These are phyloP conservation scores for Helenozyma rhizophorensis DNA, from an alignment of 805 yeast genomes.

Conservation along the genomic window DNA sequence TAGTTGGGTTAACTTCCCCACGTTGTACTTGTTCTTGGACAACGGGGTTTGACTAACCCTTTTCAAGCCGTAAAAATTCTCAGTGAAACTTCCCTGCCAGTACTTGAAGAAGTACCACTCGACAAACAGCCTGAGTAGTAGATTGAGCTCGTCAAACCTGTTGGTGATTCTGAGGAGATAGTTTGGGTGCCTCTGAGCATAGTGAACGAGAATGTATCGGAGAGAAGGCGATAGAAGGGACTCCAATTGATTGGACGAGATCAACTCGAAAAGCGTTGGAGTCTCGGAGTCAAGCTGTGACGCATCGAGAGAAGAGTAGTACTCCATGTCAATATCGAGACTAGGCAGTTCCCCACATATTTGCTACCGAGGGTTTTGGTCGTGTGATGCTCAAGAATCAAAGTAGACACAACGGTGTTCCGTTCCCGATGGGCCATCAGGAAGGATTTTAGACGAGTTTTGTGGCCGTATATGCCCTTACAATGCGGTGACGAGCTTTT, in stretches of 20 bases:
- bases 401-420: background rate
- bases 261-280: conserved; percentile 86
- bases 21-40: conserved; percentile 24
- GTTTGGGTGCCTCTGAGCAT: conserved; percentile 74
- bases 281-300: conserved; percentile 66
- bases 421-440: too few species aligned
- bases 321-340: conserved; percentile 52
- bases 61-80: conserved; percentile 87
- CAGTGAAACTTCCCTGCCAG: conserved; percentile 87
- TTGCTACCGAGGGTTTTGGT: conserved; percentile 2
- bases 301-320: conserved; percentile 75
- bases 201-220: conserved; percentile 73
- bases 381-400: conserved; percentile 1
- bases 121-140: conserved; percentile 53
- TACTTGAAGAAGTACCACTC: conserved; percentile 66
- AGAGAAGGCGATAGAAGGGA: conserved; percentile 76
- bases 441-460: too few species aligned
- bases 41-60: conserved; percentile 44
- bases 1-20: conserved; percentile 30
- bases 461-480: too few species aligned
- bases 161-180: conserved; percentile 58
- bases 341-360: conserved; percentile 5
- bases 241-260: conserved; percentile 78
- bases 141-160: conserved; percentile 72
- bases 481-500: too few species aligned